Evolutionary conservation across 1,284 basidiomycete genomes (phyloP), one percentile per base, ranked within the genome.

Genomic region (Neolentinus lepideus): DNA sequence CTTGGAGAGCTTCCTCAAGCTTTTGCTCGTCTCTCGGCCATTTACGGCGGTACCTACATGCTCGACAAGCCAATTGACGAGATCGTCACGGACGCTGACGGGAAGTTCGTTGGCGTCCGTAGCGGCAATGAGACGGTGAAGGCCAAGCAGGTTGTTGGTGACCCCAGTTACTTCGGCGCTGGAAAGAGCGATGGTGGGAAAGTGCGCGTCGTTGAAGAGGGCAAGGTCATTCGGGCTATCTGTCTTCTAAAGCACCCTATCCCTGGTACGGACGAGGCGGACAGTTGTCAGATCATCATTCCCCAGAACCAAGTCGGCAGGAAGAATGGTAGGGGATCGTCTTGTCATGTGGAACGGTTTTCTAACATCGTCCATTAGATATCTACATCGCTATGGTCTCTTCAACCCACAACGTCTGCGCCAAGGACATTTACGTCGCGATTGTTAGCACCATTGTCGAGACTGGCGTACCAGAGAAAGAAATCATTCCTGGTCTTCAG

Each of bases 21-120:
- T 2, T 99, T 99, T 68, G 97, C 97, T 16, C 94, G 97, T 68
- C 81, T 98, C 57, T 95, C 92, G 62, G 97, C 97, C 64, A 98
- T 99, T 70, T 98, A 99, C 70, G 97, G 97, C 55, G 97, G 97
- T 54, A 99, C 97, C 16, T 99, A 99, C 78, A 99, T 99, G 97
- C 88, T 99, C 57, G 94, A 98, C 80, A 99, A 99, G 77, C 80
- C 80, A 57, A 90, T 98, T 64, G 88, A 98, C 61, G 85, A 92
- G 70, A 94, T 99, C 65, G 88, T 98, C 59, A 90, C 89, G 52
- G 90, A 89, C 67, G 67, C 74, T 9, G 83, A 88, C 58, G 97
- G 97, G 67, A 92, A 91, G 70, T 98, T 99, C 65, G 80, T 90
- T 54, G 96, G 97, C 56, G 97, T 99, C 46, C 89, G 88, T 46